Conservation (phyloP, 805 yeast species). For the Teunomyces aglyptinius region DNA sequence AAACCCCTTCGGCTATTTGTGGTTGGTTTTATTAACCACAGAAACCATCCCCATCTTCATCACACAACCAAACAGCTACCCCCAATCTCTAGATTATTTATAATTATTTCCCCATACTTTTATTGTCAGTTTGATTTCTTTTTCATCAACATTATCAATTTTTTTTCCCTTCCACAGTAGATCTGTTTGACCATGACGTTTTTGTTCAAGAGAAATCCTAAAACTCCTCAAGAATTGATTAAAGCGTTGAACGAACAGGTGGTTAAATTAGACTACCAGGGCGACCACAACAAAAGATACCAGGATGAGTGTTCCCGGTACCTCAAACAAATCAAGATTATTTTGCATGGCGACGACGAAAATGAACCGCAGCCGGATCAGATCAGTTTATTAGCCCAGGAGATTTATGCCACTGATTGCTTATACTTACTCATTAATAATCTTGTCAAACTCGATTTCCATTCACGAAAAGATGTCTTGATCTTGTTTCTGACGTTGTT, state of each 20-base stretch:
- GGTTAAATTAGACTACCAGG: conserved; percentile 51
- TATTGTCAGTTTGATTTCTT: too few species aligned
- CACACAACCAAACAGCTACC: too few species aligned
- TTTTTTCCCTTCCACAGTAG: not conserved
- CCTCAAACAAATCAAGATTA: conserved; percentile 60
- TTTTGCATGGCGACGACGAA: conserved; percentile 69
- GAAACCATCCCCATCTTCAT: too few species aligned
- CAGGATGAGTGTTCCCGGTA: conserved; percentile 75
- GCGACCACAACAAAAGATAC: conserved; percentile 43
- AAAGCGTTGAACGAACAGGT: conserved; percentile 74
- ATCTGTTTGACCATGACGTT: conserved; percentile 68
- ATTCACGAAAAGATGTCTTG: conserved; percentile 80
- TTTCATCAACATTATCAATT: too few species aligned
- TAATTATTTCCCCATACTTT: too few species aligned
- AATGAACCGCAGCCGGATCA: conserved; percentile 68
- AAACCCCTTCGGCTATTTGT: not conserved
- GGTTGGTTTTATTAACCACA: not conserved
- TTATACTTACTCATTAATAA: conserved; percentile 59
- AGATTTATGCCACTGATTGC: conserved; percentile 70
- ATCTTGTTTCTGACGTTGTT: conserved; percentile 71
- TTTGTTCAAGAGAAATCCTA: conserved; percentile 85
- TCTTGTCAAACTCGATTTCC: conserved; percentile 76
- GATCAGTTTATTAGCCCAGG: conserved; percentile 73
- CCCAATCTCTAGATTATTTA: too few species aligned
- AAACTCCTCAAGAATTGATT: conserved; percentile 83